Conservation (phyloP, 2,329 filamentous ascomycete genomes). For the Aspergillus pseudonomiae region DNA sequence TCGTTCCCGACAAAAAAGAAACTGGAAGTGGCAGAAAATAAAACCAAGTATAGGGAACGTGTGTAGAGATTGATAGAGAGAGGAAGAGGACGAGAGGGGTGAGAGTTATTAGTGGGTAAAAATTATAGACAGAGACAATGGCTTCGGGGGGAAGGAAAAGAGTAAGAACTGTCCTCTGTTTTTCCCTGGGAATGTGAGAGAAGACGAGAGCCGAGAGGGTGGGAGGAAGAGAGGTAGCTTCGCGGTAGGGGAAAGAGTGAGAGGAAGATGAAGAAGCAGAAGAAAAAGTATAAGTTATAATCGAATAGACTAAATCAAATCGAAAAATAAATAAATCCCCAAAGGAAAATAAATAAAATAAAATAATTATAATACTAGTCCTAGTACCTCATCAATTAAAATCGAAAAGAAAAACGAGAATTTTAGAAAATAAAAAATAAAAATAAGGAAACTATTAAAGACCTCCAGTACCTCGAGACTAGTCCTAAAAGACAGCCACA, state of each 20-base stretch:
- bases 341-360: conserved; percentile 1
- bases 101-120: conserved; percentile 3
- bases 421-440: conserved; percentile 5
- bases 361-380: not conserved
- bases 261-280: conserved; percentile 10
- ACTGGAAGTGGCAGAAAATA: not conserved
- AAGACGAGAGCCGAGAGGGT: conserved; percentile 17
- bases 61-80: not conserved
- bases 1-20: not conserved
- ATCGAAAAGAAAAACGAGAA: conserved; percentile 17
- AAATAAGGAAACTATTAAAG: conserved; percentile 14
- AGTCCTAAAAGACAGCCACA: conserved; percentile 24
- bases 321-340: conserved; percentile 1
- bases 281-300: conserved; percentile 7
- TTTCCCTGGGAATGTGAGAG: conserved; percentile 17
- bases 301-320: conserved; percentile 7
- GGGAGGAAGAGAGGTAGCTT: conserved; percentile 17
- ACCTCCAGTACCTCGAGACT: conserved; percentile 11
- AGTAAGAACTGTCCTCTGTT: conserved; percentile 10
- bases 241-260: conserved; percentile 9
- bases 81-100: conserved; percentile 5
- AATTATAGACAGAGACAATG: not conserved
- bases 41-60: not conserved
- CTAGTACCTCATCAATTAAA: conserved; percentile 1
- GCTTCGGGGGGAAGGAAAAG: not conserved